Conservation (phyloP, 441 rosid genomes). For the Pelargonium myrrhifolium region DNA sequence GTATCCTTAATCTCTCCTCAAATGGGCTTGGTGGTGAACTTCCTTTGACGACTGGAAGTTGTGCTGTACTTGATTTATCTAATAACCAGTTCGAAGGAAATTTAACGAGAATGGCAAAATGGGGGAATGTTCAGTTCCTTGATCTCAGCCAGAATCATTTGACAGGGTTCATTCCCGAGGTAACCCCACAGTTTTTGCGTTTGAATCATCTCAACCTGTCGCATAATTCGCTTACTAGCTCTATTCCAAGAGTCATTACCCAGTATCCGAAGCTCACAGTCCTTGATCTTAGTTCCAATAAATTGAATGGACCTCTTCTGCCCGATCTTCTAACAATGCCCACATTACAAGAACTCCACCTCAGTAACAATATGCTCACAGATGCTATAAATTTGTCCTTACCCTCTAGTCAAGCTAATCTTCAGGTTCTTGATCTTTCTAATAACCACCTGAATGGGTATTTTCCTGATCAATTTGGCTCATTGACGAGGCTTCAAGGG, state of each 20-base stretch:
- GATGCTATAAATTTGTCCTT: slow-evolving; percentile 54
- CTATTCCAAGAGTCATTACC: slow-evolving; percentile 53
- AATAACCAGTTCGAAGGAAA: slow-evolving; percentile 79
- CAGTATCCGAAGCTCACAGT: slow-evolving; percentile 72
- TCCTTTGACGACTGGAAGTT: slow-evolving; percentile 77
- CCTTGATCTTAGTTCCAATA: slow-evolving; percentile 81
- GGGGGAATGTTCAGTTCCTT: slow-evolving; percentile 76
- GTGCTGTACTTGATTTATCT: slow-evolving; percentile 76
- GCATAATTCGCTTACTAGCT: slow-evolving; percentile 57
- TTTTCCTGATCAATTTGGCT: slow-evolving; percentile 61
- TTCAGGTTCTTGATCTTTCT: slow-evolving; percentile 75
- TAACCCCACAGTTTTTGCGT: slow-evolving; percentile 70
- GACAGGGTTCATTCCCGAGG: slow-evolving; percentile 72
- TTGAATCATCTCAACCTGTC: slow-evolving; percentile 84
- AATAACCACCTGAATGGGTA: slow-evolving; percentile 58
- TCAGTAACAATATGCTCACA: slow-evolving; percentile 51
- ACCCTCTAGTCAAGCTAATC: slow-evolving; percentile 36
- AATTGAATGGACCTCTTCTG: slow-evolving; percentile 57
- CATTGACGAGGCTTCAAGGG: slow-evolving; percentile 55
- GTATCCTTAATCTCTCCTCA: slow-evolving; percentile 65
- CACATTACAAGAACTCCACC: slow-evolving; percentile 71
- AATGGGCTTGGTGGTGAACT: slow-evolving; percentile 75
- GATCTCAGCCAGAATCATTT: slow-evolving; percentile 83
- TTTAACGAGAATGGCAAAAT: slow-evolving; percentile 57
- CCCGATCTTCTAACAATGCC: slow-evolving; percentile 51